Conservation (phyloP, 2,329 filamentous ascomycete genomes). For the Nothomitra cinnamomea region DNA sequence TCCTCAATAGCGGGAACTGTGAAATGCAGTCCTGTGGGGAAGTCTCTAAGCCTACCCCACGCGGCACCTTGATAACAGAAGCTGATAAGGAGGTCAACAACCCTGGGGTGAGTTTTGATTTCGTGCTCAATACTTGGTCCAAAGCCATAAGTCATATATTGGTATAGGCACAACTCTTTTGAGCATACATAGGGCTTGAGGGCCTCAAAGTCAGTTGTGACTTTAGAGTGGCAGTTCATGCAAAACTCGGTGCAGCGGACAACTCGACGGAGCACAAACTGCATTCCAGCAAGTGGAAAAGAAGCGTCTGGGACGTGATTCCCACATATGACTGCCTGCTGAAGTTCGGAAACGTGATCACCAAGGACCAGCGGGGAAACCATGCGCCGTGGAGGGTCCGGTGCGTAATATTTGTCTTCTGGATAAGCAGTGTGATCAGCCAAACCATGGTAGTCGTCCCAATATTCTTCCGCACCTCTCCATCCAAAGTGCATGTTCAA, state of each 20-base stretch:
- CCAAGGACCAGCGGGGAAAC: conserved; percentile 10
- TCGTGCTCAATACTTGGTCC: conserved; percentile 77
- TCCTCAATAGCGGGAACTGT: conserved; percentile 27
- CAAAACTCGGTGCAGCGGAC: conserved; percentile 75
- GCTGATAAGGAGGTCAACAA: conserved; percentile 70
- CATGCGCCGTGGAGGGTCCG: conserved; percentile 1
- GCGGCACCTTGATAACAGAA: conserved; percentile 54
- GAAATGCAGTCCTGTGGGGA: conserved; percentile 39
- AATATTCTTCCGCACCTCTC: conserved; percentile 47
- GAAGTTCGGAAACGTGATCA: conserved; percentile 18
- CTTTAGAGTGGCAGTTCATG: conserved; percentile 60
- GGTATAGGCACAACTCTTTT: conserved; percentile 60
- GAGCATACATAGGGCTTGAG: conserved; percentile 64
- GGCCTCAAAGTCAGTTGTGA: conserved; percentile 46
- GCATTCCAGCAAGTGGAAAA: conserved; percentile 44
- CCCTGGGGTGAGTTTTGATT: conserved; percentile 58
- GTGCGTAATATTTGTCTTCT: conserved; percentile 6
- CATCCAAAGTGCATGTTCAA: conserved; percentile 37
- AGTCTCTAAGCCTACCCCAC: conserved; percentile 27
- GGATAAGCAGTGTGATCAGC: conserved; percentile 8
- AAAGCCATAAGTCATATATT: conserved; percentile 75
- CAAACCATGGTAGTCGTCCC: conserved; percentile 29
- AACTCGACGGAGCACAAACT: conserved; percentile 63
- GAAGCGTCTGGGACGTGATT: conserved; percentile 18
- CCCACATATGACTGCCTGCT: background rate